Evolutionary conservation across 768 basidiomycete species (phyloP), one percentile per base, ranked within the genome.

Genomic region (Leccinum longicurvipes): DNA sequence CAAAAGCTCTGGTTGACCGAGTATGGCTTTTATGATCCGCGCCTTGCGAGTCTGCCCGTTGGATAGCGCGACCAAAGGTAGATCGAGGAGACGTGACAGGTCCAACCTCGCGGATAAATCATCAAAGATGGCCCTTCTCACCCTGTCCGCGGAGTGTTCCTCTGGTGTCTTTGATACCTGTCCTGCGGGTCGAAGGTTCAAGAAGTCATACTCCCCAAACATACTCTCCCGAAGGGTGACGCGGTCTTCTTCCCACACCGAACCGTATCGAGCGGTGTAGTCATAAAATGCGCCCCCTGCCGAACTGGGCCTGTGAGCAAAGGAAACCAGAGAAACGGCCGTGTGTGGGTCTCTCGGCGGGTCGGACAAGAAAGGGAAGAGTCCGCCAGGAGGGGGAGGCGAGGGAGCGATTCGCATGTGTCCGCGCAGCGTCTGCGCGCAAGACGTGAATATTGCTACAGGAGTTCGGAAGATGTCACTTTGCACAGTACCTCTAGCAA

Each of bases 31-130:
- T 9, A 90, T 77, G 47, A 99, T 89, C 45, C 94, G 76, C 6
- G 93, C 93, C 17, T 92, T 75, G 36, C 95, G 75, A 28, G 87
- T 98, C 75, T 99, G 95, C 0, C 96, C 96, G 64, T 95, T 96
- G 59, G 89, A 91, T 50, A 98, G 69, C 0, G 91, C 91, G 8
- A 98, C 78, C 4, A 91, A 67, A 0, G 96, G 96, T 6, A 96
- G 65, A 65, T 94, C 87, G n/a, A 98, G 74, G 24, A 95, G 72
- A 5, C 76, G 61, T 2, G 70, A 67, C 39, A 98, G 73, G 9
- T 79, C 79, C 67, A 98, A 78, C 47, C 72, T 69, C 3, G 75
- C 71, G 0, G 83, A 76, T n/a, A 91, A 68, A 2, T 75, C 69
- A 4, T 82, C 77, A 54, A 95, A 79, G 7, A 79, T 54, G 29